phyloP scores from a whole-genome alignment of 306 rosid genomes.

The Carpinus viminea region DNA sequence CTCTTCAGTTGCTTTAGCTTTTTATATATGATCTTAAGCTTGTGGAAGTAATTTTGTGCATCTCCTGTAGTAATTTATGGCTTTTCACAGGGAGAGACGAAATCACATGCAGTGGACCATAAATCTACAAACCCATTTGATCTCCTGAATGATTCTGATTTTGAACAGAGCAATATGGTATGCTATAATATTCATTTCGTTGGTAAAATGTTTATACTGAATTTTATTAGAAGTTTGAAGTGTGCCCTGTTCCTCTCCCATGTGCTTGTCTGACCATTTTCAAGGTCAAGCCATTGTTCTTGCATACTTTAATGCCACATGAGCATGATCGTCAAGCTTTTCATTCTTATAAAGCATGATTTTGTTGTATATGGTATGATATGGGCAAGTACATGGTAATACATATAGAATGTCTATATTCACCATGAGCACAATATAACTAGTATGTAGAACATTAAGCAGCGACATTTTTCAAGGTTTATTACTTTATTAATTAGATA shows the following conservation, averaged over 20 bases:
- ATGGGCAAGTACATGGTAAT: no score
- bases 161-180: conserved; percentile 62
- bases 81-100: conserved; percentile 53
- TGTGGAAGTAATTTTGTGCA: conserved; percentile 4
- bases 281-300: no score
- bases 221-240: background rate
- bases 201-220: background rate
- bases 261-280: no score
- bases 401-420: no score
- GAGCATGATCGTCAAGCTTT: no score
- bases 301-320: no score
- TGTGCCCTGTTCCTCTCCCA: no score
- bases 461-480: background rate
- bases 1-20: conserved; percentile 29
- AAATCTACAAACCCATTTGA: conserved; percentile 74
- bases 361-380: no score
- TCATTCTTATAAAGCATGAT: no score
- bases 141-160: conserved; percentile 50
- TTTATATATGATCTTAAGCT: conserved; percentile 20
- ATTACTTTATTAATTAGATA: no score
- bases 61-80: conserved; percentile 11
- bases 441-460: background rate
- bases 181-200: background rate
- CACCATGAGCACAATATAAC: no score
- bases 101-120: conserved; percentile 28